phyloP scores from a whole-genome alignment of 2,329 filamentous ascomycete genomes.

The Talaromyces sp. region DNA sequence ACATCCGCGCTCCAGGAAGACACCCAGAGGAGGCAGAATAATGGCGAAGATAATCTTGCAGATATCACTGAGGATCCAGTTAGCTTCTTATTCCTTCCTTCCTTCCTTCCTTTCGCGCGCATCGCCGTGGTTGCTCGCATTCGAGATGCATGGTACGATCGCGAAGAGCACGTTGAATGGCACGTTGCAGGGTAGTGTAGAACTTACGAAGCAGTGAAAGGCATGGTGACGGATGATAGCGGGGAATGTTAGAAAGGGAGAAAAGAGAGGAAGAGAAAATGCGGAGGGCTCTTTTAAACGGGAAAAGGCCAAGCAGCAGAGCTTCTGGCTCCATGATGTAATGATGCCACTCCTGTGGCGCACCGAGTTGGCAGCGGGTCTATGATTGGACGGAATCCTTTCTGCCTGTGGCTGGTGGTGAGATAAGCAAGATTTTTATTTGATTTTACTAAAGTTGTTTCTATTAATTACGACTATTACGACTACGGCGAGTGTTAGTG shows the following conservation, averaged over 20 bases:
- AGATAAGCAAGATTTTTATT: neutral
- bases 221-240: conserved; percentile 45
- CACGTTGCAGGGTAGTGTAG: neutral
- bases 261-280: conserved; percentile 3
- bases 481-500: no score
- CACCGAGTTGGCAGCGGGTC: neutral
- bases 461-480: neutral
- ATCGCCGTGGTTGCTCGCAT: neutral
- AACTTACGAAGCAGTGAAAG: conserved; percentile 55
- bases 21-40: conserved; percentile 85
- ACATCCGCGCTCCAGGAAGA: conserved; percentile 93
- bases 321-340: conserved; percentile 48
- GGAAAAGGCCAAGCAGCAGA: conserved; percentile 42
- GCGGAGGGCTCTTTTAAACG: conserved; percentile 36
- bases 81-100: neutral
- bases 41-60: conserved; percentile 86
- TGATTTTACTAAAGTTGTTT: neutral
- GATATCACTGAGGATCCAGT: conserved; percentile 57
- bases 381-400: neutral
- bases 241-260: neutral
- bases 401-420: conserved; percentile 4
- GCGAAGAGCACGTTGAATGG: neutral
- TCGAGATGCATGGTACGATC: neutral
- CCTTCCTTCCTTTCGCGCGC: no score
- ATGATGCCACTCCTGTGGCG: conserved; percentile 20